Base-by-base conservation (phyloP, 352 stramenopile genomes). In the Nothophytophthora sp. region DNA sequence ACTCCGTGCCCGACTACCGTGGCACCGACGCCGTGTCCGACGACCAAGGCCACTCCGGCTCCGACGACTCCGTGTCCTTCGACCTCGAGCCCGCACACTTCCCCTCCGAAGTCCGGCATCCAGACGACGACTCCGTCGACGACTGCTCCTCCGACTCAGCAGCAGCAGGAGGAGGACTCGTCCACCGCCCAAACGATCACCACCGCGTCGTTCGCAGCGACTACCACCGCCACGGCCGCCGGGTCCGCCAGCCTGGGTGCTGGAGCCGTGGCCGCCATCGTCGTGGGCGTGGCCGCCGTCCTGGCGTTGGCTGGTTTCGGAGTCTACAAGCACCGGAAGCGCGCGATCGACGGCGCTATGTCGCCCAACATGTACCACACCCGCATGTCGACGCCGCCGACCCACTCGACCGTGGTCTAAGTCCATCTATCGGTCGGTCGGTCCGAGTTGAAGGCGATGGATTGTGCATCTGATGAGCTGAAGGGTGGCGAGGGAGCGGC, bases 261-360 rank as follows among this genome's bases (percentile, higher is more conserved):
- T 28, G 19, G 10, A 28, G 44, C 15, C 18, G 5, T 61, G 34
- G 28, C 22, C 8, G 48, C 35, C 4, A 68, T 72, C 15, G 27
- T 38, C 15, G 61, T 27, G 2, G 64, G 47, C 28, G 49, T 67
- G 15, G 65, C 40, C 23, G 64, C 68, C 23, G 68, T 63, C 9
- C 40, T 78, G n/a, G 68, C 60, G 3, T 27, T 78, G 11, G 64
- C 56, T n/a, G 68, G 60, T 27, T 68, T 73, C 37, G 64, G 60
- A n/a, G 63, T 42, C 23, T 72, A 63, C 56, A 61, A 56, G 51
- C 72, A 65, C 33, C 64, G 57, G 20, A 43, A 68, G 37, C 57
- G 58, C 23, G 35, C 46, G 6, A 67, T 44, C 43, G 22, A 60
- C 25, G 55, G 27, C 10, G 55, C 50, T n/a, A 1, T 53, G 40